phyloP scores from a whole-genome alignment of 2,329 filamentous ascomycete species.

The Penicillium sp. region DNA sequence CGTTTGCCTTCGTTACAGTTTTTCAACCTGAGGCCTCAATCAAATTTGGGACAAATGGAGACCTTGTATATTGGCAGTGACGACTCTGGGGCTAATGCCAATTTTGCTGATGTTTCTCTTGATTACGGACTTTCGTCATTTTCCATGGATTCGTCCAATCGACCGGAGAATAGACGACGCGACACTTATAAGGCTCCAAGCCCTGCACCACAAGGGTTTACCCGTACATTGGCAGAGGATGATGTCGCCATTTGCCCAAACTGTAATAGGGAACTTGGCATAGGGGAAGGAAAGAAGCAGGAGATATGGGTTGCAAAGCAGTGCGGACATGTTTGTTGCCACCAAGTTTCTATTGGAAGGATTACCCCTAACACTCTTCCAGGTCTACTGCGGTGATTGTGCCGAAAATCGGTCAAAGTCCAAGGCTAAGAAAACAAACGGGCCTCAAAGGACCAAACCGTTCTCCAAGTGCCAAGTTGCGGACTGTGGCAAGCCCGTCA shows the following conservation, averaged over 20 bases:
- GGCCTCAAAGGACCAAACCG: conserved; percentile 33
- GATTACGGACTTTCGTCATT: conserved; percentile 14
- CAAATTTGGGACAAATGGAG: background rate
- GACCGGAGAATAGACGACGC: conserved; percentile 12
- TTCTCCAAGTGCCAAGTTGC: conserved; percentile 47
- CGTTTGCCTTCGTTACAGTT: too few species aligned
- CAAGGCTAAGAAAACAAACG: conserved; percentile 32
- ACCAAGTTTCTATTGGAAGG: background rate
- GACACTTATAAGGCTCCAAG: conserved; percentile 59
- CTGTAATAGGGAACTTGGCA: conserved; percentile 79
- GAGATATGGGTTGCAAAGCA: conserved; percentile 89
- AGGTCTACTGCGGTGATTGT: conserved; percentile 52
- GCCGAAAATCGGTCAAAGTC: conserved; percentile 40
- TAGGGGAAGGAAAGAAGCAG: conserved; percentile 67
- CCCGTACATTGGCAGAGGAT: conserved; percentile 68
- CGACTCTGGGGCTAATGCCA: background rate
- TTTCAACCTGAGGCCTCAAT: too few species aligned
- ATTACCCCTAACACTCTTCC: conserved; percentile 7
- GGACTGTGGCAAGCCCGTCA: conserved; percentile 42
- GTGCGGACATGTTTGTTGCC: conserved; percentile 78
- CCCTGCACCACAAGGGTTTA: conserved; percentile 73
- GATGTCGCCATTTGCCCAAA: conserved; percentile 78
- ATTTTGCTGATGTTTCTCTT: background rate
- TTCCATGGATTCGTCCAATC: conserved; percentile 4
- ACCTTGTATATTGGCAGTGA: background rate